Base-by-base conservation (phyloP, 305 asterid species). In the Solanum hybrid region DNA sequence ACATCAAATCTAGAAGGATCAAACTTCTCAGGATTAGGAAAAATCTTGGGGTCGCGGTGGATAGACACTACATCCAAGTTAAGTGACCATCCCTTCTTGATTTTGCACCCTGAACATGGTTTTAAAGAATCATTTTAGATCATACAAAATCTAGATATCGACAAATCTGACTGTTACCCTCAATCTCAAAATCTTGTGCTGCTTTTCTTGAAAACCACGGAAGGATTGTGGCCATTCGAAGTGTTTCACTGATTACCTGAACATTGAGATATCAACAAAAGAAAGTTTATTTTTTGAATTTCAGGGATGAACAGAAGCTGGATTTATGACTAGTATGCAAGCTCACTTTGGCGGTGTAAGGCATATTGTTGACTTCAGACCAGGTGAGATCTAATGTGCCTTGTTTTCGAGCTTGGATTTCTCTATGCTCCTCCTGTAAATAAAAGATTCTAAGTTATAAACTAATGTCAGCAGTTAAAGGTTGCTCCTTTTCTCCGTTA, bases 141-240 rank as follows among this genome's bases (percentile, higher is more conserved):
- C 76, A 31, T 11, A 87, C 34, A 38, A 87, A 71, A 0, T 56
- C 35, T 35, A 71, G 71, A 46, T 64, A 16, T 87, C 77, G 32
- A 88, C 34, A 51, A 77, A 60, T 86, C 85, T 73, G 86, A 75
- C 26, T 66, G 78, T 46, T 94, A 94, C 98, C 99, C 85, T 96
- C 98, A 71, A 96, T 94, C 56, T 93, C 95, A 16, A 96, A 95
- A 93, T 96, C 98, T 87, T 92, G 96, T 20, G 98, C 97, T 71
- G 98, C 98, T 91, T 94, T 95, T 91, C 97, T 94, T 87, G 97
- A 96, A 94, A 38, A 95, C 98, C 97, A 95, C 10, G 98, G 98
- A 64, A 96, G 92, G 82, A 96, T 94, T 37, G 98, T 96, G 34
- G 98, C 98, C 93, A 93, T 92, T 91, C 97, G 91, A 84, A 96